Evolutionary conservation across 257 asterid genomes (phyloP).

Genomic region (Solanum sparsipilum): DNA sequence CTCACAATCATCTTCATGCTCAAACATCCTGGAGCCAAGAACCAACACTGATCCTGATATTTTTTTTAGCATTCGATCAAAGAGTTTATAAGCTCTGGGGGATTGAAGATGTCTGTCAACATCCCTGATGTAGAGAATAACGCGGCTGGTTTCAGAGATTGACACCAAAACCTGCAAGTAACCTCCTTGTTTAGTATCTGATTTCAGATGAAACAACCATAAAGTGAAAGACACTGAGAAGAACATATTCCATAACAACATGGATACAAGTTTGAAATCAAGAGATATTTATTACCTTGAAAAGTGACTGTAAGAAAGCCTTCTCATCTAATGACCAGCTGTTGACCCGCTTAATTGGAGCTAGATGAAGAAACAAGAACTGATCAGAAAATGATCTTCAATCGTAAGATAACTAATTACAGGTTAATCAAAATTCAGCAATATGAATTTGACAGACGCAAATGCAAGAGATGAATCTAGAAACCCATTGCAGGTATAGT

Average conservation of each 20-base stretch:
- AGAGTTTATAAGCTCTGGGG: conserved; percentile 47
- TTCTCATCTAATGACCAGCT: conserved; percentile 82
- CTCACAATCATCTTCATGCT: conserved; percentile 41
- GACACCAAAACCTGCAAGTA: conserved; percentile 65
- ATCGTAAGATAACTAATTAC: background rate
- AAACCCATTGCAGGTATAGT: background rate
- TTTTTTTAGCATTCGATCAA: conserved; percentile 64
- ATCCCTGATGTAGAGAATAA: conserved; percentile 83
- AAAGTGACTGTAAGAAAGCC: conserved; percentile 61
- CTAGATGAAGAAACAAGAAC: conserved; percentile 24
- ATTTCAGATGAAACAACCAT: background rate
- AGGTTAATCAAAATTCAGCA: background rate
- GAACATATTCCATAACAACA: background rate
- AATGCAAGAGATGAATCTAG: background rate
- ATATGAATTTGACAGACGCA: background rate
- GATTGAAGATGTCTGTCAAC: conserved; percentile 64
- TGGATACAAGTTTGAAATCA: background rate
- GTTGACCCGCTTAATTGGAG: conserved; percentile 42
- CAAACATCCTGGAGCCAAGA: conserved; percentile 80
- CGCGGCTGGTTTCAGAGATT: conserved; percentile 42
- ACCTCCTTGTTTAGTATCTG: conserved; percentile 4
- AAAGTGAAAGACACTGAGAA: background rate
- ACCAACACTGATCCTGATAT: conserved; percentile 74
- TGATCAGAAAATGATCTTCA: conserved; percentile 1
- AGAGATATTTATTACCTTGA: conserved; percentile 46